Conservation (phyloP, 148 eudicot genomes). For the Hydrangea macrophylla region DNA sequence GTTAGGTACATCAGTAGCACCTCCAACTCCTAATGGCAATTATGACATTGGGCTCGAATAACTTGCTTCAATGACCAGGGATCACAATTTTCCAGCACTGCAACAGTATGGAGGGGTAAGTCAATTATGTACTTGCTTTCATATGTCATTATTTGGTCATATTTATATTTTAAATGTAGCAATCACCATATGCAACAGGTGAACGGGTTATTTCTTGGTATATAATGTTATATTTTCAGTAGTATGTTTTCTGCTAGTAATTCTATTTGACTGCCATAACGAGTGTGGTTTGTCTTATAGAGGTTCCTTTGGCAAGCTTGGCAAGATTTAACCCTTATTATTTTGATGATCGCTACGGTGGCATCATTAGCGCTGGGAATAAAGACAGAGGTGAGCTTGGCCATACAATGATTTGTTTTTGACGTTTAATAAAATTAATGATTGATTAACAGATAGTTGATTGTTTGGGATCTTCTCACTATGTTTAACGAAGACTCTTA, state of each 20-base stretch:
- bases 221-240: neutral
- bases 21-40: slow-evolving; percentile 51
- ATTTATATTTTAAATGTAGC: neutral
- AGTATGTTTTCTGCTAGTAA: neutral
- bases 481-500: too few species aligned
- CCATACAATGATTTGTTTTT: slow-evolving; percentile 4
- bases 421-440: neutral
- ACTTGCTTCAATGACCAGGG: too few species aligned
- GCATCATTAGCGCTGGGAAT: slow-evolving; percentile 79
- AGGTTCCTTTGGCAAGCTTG: slow-evolving; percentile 85
- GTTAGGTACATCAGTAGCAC: too few species aligned
- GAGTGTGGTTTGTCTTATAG: slow-evolving; percentile 32
- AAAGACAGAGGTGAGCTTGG: slow-evolving; percentile 62
- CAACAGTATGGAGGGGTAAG: too few species aligned
- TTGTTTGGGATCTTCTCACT: too few species aligned
- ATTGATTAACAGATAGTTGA: neutral
- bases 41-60: slow-evolving; percentile 68
- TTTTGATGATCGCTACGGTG: slow-evolving; percentile 70
- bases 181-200: slow-evolving; percentile 38
- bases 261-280: neutral
- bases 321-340: slow-evolving; percentile 87
- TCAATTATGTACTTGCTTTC: too few species aligned
- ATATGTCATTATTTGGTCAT: neutral
- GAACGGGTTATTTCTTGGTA: slow-evolving; percentile 72
- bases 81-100: too few species aligned